phyloP scores from a whole-genome alignment of 768 basidiomycete genomes.

The Phanerochaete sordida region DNA sequence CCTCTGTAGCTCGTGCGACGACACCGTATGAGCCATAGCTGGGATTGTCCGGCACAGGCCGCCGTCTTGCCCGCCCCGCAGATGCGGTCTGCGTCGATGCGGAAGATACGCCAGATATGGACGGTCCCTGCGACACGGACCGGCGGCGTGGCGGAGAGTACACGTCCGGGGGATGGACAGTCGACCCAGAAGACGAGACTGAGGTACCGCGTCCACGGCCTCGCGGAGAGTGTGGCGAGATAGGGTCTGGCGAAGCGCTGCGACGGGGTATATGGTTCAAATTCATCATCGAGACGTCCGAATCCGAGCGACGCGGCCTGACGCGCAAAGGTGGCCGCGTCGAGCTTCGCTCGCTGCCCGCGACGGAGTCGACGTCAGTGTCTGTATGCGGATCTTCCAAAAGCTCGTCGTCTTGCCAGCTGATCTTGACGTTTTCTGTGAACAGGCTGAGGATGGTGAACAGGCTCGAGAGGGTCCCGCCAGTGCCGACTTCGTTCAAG shows the following conservation, averaged over 20 bases:
- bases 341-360: constrained; percentile 9
- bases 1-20: constrained; percentile 90
- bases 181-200: constrained; percentile 65
- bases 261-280: constrained; percentile 25
- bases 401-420: constrained; percentile 74
- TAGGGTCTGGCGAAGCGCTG: constrained; percentile 4
- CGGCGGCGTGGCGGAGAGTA: constrained; percentile 20
- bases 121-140: constrained; percentile 10
- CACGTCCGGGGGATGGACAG: constrained; percentile 48
- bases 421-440: constrained; percentile 89
- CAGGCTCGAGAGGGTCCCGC: constrained; percentile 91
- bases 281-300: constrained; percentile 63
- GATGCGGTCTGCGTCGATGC: constrained; percentile 4
- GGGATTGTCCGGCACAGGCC: constrained; percentile 17
- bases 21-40: constrained; percentile 56
- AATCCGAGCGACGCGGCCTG: constrained; percentile 41
- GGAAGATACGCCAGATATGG: constrained; percentile 11
- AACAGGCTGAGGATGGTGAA: constrained; percentile 97
- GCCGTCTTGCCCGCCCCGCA: background rate
- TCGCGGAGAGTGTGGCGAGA: constrained; percentile 18
- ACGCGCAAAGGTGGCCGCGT: constrained; percentile 12
- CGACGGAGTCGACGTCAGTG: constrained; percentile 6
- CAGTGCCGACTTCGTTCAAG: constrained; percentile 93
- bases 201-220: constrained; percentile 47
- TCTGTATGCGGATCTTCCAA: constrained; percentile 17